Percentiles rank a stretch among this genome's conserved stretches.
Evolutionary conservation across 2,329 filamentous ascomycete genomes (phyloP).

Genomic region (Stemphylium vesicarium): DNA sequence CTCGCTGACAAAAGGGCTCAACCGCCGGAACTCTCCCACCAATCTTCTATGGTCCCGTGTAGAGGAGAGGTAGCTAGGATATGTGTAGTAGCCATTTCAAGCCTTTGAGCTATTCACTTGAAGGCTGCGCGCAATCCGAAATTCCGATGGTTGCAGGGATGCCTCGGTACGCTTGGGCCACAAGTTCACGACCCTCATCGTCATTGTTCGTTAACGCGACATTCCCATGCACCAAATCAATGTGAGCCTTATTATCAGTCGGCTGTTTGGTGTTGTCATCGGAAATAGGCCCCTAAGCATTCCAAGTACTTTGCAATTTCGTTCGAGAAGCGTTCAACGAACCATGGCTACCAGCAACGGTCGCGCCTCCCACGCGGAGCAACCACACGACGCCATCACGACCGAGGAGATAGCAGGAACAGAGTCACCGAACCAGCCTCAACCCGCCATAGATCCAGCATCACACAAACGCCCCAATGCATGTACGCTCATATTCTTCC

Average conservation of each 20-base stretch:
- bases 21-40: conserved; percentile 9
- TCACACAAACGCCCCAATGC: conserved; percentile 46
- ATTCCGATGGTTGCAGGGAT: conserved; percentile 22
- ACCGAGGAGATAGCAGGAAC: conserved; percentile 28
- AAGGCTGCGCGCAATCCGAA: conserved; percentile 13
- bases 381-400: conserved; percentile 28
- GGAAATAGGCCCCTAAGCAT: not conserved
- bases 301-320: not conserved
- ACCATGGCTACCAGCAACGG: conserved; percentile 4
- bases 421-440: conserved; percentile 10
- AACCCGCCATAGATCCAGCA: conserved; percentile 1
- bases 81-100: conserved; percentile 9
- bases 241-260: not conserved
- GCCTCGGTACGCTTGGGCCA: conserved; percentile 22
- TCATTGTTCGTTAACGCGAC: not conserved
- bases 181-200: conserved; percentile 4
- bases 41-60: too few species aligned
- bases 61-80: not conserved
- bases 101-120: not conserved
- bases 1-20: conserved; percentile 26
- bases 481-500: conserved; percentile 33
- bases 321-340: not conserved
- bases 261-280: too few species aligned
- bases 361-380: not conserved
- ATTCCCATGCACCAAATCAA: not conserved